phyloP scores from a whole-genome alignment of 2,329 filamentous ascomycete species.

The Thermoascus crustaceus region DNA sequence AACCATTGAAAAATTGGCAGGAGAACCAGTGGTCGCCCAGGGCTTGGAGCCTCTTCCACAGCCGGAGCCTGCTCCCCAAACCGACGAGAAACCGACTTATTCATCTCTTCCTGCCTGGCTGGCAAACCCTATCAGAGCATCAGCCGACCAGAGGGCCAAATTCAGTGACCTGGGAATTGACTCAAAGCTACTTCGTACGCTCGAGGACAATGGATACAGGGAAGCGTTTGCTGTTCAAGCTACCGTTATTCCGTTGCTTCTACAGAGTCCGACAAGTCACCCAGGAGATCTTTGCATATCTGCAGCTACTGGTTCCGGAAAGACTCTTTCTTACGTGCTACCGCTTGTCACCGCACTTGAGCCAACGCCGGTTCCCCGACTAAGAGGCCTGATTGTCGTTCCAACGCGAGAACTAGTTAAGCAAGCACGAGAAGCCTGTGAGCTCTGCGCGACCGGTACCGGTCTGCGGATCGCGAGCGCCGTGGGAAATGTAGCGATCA shows the following conservation, averaged over 20 bases:
- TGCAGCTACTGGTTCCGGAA: slow-evolving; percentile 90
- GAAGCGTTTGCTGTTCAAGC: slow-evolving; percentile 74
- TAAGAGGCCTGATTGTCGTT: slow-evolving; percentile 76
- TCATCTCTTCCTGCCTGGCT: slow-evolving; percentile 77
- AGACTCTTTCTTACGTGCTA: slow-evolving; percentile 84
- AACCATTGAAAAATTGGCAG: slow-evolving; percentile 7
- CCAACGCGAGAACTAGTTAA: slow-evolving; percentile 85
- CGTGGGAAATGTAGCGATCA: slow-evolving; percentile 69
- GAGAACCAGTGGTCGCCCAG: slow-evolving; percentile 27
- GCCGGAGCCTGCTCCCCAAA: slow-evolving; percentile 49
- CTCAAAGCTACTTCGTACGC: slow-evolving; percentile 49
- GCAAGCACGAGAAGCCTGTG: slow-evolving; percentile 72
- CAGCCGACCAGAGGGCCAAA: slow-evolving; percentile 49
- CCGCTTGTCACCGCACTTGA: slow-evolving; percentile 74
- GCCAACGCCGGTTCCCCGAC: slow-evolving; percentile 52
- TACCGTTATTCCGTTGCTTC: slow-evolving; percentile 68
- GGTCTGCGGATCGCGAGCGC: slow-evolving; percentile 72
- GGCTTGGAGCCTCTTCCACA: slow-evolving; percentile 78
- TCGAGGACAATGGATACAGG: slow-evolving; percentile 61
- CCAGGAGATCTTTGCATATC: slow-evolving; percentile 79
- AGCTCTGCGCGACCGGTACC: slow-evolving; percentile 63
- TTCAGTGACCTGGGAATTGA: slow-evolving; percentile 61
- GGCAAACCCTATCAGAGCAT: slow-evolving; percentile 62
- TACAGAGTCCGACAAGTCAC: slow-evolving; percentile 54
- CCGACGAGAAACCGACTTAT: slow-evolving; percentile 56